Evolutionary conservation across 2,329 filamentous ascomycete genomes (phyloP).

Genomic region (Pestalotiopsis sp.): DNA sequence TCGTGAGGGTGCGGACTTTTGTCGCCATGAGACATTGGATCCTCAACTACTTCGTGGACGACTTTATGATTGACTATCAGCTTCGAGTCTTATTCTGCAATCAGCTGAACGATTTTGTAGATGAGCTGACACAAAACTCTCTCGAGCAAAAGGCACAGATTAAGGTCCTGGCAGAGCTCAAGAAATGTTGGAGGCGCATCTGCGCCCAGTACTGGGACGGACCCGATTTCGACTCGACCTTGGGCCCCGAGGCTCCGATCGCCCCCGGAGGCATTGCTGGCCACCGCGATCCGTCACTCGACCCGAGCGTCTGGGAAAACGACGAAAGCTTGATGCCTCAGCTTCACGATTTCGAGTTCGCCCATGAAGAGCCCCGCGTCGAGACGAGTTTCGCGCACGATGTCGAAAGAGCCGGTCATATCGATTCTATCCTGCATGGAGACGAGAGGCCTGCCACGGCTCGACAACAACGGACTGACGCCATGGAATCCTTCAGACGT

Average conservation of each 20-base stretch:
- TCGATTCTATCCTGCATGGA: conserved; percentile 47
- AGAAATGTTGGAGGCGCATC: conserved; percentile 94
- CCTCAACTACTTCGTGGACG: conserved; percentile 94
- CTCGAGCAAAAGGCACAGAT: conserved; percentile 58
- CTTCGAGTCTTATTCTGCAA: conserved; percentile 80
- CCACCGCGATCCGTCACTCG: conserved; percentile 56
- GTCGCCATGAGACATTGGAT: conserved; percentile 97
- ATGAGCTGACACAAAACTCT: conserved; percentile 52
- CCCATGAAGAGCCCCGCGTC: conserved; percentile 25
- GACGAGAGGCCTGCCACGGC: conserved; percentile 51
- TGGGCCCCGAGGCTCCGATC: conserved; percentile 68
- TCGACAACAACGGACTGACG: conserved; percentile 31
- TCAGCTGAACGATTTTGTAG: conserved; percentile 71
- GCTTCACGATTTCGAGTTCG: conserved; percentile 42
- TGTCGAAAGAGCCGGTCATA: conserved; percentile 46
- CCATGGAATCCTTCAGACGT: neutral
- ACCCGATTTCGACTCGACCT: conserved; percentile 63
- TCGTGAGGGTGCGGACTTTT: conserved; percentile 95
- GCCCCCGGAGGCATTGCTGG: conserved; percentile 74
- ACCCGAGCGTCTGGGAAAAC: conserved; percentile 57
- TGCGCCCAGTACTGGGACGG: conserved; percentile 90
- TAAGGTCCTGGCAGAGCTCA: conserved; percentile 91
- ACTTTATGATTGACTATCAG: conserved; percentile 78
- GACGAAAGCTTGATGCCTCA: conserved; percentile 47
- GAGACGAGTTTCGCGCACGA: conserved; percentile 49